Percentiles rank a stretch among this genome's conserved stretches.
Evolutionary conservation across 2,329 filamentous ascomycete species (phyloP).

Genomic region (Fusarium algeriense): DNA sequence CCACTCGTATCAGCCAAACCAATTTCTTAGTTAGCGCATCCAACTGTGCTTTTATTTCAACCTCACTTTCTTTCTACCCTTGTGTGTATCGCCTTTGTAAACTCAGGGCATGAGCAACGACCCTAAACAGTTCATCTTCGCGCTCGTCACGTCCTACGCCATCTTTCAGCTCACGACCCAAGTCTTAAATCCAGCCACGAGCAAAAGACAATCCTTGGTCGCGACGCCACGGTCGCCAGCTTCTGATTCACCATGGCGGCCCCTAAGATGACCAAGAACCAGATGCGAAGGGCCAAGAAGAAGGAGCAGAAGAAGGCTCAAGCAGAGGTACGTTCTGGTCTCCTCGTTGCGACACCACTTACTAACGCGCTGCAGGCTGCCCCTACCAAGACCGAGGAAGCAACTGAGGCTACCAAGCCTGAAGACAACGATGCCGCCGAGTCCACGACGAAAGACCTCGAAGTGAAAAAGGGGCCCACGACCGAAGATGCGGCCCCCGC

Average conservation of each 20-base stretch:
- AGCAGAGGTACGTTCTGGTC: constrained; percentile 60
- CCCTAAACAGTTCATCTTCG: constrained; percentile 54
- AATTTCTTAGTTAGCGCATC: constrained; percentile 36
- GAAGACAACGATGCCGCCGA: constrained; percentile 52
- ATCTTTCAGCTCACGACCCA: constrained; percentile 55
- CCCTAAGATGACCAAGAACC: constrained; percentile 90
- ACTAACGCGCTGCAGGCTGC: constrained; percentile 42
- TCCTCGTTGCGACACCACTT: background rate
- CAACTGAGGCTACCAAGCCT: constrained; percentile 37
- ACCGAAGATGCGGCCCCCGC: constrained; percentile 53
- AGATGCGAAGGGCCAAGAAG: constrained; percentile 91
- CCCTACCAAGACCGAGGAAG: constrained; percentile 33
- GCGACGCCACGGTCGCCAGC: constrained; percentile 45
- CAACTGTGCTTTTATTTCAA: constrained; percentile 16
- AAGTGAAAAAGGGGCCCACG: constrained; percentile 56
- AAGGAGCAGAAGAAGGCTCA: constrained; percentile 85
- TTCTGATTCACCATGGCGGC: constrained; percentile 65
- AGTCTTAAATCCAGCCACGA: constrained; percentile 48
- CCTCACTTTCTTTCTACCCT: background rate
- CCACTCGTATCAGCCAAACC: constrained; percentile 32
- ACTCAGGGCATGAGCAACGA: constrained; percentile 53
- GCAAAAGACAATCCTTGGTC: constrained; percentile 44
- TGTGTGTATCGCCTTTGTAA: background rate
- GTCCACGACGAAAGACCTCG: constrained; percentile 53
- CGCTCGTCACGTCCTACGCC: constrained; percentile 52